phyloP scores from a whole-genome alignment of 2,329 filamentous ascomycete genomes.

The Fusarium sp. region DNA sequence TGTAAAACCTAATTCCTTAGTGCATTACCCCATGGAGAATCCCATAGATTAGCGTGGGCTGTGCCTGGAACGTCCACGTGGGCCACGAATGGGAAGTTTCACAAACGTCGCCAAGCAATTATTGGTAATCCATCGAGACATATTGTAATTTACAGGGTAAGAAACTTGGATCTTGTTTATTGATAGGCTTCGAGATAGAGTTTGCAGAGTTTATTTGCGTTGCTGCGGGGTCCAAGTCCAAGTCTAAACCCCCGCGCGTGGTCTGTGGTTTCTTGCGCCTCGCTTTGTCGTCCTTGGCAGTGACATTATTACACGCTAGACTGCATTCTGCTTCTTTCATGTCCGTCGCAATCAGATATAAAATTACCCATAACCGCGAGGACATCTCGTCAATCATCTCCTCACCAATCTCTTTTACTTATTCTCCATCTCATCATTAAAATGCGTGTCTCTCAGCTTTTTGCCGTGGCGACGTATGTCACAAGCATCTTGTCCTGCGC shows the following conservation, averaged over 20 bases:
- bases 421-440: accelerated
- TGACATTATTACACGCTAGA: conserved; percentile 9
- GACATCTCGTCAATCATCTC: not conserved
- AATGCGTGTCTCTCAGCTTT: conserved; percentile 14
- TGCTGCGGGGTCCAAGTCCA: not conserved
- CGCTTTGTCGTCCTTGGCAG: conserved; percentile 1
- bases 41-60: not conserved
- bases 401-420: not conserved
- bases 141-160: too few relatives aligned
- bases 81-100: not conserved
- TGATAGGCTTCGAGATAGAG: not conserved
- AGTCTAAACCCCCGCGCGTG: not conserved
- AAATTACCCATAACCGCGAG: not conserved
- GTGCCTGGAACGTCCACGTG: not conserved
- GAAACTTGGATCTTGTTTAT: not conserved
- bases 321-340: not conserved
- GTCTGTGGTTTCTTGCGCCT: not conserved
- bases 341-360: not conserved
- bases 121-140: not conserved
- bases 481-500: conserved; percentile 6
- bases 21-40: not conserved
- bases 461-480: not conserved
- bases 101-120: not conserved
- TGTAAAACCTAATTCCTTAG: not conserved
- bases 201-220: too few relatives aligned